Evolutionary conservation across 2,329 filamentous ascomycete species (phyloP), one percentile per base, ranked within the genome.

Genomic region (Allantophomopsis lycopodina): DNA sequence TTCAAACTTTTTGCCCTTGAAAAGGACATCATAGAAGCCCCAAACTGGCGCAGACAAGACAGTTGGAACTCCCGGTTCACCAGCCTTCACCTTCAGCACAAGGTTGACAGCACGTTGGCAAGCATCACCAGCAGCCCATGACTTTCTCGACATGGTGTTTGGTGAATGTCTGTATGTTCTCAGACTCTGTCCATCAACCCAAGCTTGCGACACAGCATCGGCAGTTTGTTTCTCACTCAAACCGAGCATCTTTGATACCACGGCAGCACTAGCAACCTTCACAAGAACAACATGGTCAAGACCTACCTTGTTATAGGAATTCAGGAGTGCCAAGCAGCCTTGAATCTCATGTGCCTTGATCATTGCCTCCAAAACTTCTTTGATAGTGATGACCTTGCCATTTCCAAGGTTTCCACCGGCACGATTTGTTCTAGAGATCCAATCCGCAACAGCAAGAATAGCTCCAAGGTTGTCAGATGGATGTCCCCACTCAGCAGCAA

Each of bases 271-370:
- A 48, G 91, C 91, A 47, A 96, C 86, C 76, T 98, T 98, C 70
- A 98, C 91, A 42, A 96, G 73, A 40, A 96, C 84, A 47, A 98
- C 91, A 65, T 98, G 91, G 68, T 98, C 91, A 44, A 98, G 71
- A 44, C 91, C 91, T 59, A 96, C 91, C 69, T 89, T 94, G 76
- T 98, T 98, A 78, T 80, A 96, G 40, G 87, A 94, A 75, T 98
- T 98, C 65, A 96, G 81, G 43, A 98, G 75, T 42, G 91, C 91
- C 60, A 98, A 70, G 64, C 88, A 93, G 54, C 91, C 91, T 71
- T 98, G 91, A 56, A 98, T 94, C 64, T 98, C 91, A 64, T 98
- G 91, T 52, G 91, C 91, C 74, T 94, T 94, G 73, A 96, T 93
- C 86, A 96, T 95, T 51, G 75, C 87, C 72, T 95, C 88, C 48